Conservation (phyloP, 352 stramenopile species). For the Phytophthora aleatoria region DNA sequence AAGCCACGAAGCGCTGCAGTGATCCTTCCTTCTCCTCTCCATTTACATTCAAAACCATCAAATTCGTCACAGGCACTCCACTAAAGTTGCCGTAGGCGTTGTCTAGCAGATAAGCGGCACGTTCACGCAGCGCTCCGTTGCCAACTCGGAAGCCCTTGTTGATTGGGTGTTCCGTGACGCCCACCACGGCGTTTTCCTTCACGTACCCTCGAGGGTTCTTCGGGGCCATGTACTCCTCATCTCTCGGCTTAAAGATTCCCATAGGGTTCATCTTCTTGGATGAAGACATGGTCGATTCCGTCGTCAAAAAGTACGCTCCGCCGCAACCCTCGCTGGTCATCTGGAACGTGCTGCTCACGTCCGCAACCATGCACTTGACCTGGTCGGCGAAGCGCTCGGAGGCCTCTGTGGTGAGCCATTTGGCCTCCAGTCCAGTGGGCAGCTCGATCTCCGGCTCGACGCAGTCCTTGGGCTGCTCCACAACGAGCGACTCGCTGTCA, state of each 20-base stretch:
- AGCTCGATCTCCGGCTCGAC: constrained; percentile 24
- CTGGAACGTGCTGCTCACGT: constrained; percentile 45
- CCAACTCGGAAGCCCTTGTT: constrained; percentile 89
- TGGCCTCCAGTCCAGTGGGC: constrained; percentile 19
- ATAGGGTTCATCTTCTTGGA: constrained; percentile 41
- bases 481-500: constrained; percentile 5
- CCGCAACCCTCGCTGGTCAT: constrained; percentile 84
- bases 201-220: constrained; percentile 98
- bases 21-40: constrained; percentile 83
- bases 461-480: constrained; percentile 5
- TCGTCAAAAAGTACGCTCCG: constrained; percentile 65
- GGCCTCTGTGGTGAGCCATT: constrained; percentile 55
- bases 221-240: constrained; percentile 99
- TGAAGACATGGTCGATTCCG: constrained; percentile 19
- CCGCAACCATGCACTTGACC: constrained; percentile 42
- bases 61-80: constrained; percentile 78
- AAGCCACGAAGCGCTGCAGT: constrained; percentile 83
- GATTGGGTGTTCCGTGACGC: constrained; percentile 77
- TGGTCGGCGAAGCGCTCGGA: constrained; percentile 48
- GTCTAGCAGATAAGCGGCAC: constrained; percentile 84
- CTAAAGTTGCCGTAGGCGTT: constrained; percentile 81
- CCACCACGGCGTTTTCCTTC: constrained; percentile 78
- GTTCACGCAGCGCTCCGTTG: constrained; percentile 84
- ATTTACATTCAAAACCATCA: constrained; percentile 70
- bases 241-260: constrained; percentile 97